A percentile compares a stretch with the other conserved stretches of the same genome.
phyloP scores from a whole-genome alignment of 768 basidiomycete genomes.

The Rubroboletus pulcherrimus region DNA sequence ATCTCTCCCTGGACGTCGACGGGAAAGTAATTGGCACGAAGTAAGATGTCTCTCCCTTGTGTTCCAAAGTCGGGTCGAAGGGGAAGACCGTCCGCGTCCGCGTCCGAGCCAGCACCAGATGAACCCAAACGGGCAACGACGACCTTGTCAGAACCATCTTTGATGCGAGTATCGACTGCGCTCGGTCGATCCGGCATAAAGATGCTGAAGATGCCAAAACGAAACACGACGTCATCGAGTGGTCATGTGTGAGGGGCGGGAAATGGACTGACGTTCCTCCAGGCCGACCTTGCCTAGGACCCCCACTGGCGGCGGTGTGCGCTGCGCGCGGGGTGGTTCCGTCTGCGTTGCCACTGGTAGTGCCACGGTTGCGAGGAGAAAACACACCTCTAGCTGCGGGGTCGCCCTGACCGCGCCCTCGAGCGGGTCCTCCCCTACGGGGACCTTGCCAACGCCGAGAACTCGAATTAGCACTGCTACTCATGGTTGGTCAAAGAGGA shows the following conservation, averaged over 20 bases:
- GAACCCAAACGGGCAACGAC: constrained; percentile 31
- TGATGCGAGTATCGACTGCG: constrained; percentile 53
- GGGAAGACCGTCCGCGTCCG: constrained; percentile 30
- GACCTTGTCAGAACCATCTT: constrained; percentile 37
- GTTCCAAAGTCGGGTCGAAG: constrained; percentile 45
- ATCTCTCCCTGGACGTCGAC: constrained; percentile 37
- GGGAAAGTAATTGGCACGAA: constrained; percentile 51
- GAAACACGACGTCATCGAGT: background rate
- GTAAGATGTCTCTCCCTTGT: constrained; percentile 34
- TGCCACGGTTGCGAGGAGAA: constrained; percentile 3
- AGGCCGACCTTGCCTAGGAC: constrained; percentile 9
- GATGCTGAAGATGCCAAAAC: constrained; percentile 1
- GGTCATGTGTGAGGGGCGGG: background rate
- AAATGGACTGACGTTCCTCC: constrained; percentile 19
- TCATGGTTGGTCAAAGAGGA: constrained; percentile 3
- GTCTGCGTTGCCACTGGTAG: constrained; percentile 17
- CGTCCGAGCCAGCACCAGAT: constrained; percentile 12
- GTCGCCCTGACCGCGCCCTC: constrained; percentile 1
- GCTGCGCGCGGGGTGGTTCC: constrained; percentile 18
- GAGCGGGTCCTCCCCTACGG: constrained; percentile 20
- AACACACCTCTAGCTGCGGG: background rate
- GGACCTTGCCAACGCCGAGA: constrained; percentile 15
- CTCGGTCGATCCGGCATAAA: constrained; percentile 37
- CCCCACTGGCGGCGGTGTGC: constrained; percentile 15
- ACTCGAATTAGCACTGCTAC: background rate